phyloP scores from a whole-genome alignment of 1,284 basidiomycete genomes.

The Sphaerobolus stellatus region DNA sequence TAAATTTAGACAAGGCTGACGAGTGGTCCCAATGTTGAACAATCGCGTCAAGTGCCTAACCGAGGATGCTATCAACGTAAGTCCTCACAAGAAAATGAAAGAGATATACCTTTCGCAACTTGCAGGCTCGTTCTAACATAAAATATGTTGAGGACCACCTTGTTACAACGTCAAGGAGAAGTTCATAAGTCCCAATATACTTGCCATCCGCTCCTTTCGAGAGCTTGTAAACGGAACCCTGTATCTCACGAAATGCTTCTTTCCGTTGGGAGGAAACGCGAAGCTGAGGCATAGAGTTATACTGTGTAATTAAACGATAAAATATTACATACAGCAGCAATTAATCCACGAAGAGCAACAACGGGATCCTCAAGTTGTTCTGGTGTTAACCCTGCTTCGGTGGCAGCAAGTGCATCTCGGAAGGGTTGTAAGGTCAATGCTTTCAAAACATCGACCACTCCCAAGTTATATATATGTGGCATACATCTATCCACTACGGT shows the following conservation, averaged over 20 bases:
- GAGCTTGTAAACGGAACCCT: slow-evolving; percentile 4
- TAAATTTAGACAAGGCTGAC: not conserved
- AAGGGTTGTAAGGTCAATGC: not conserved
- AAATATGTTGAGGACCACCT: slow-evolving; percentile 13
- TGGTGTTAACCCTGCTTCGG: slow-evolving; percentile 1
- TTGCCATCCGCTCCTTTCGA: not conserved
- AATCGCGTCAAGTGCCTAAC: slow-evolving; percentile 8
- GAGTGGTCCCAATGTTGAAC: slow-evolving; percentile 2
- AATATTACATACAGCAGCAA: slow-evolving; percentile 2
- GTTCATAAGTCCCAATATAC: slow-evolving; percentile 3
- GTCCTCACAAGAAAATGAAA: not conserved
- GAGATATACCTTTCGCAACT: not conserved
- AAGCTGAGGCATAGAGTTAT: not conserved
- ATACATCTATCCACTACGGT: slow-evolving; percentile 9
- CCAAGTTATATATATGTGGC: slow-evolving; percentile 10
- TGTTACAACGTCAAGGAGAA: slow-evolving; percentile 8
- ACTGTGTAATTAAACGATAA: not conserved
- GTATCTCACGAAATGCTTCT: slow-evolving; percentile 4
- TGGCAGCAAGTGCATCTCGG: not conserved
- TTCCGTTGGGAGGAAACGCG: slow-evolving; percentile 3
- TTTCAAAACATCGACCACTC: slow-evolving; percentile 5
- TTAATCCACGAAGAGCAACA: slow-evolving; percentile 7
- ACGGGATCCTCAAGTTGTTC: slow-evolving; percentile 3
- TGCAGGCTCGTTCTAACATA: slow-evolving; percentile 5
- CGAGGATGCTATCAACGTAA: not conserved